Base-by-base conservation (phyloP, 352 stramenopile genomes). In the Pythium pectinolyticum region DNA sequence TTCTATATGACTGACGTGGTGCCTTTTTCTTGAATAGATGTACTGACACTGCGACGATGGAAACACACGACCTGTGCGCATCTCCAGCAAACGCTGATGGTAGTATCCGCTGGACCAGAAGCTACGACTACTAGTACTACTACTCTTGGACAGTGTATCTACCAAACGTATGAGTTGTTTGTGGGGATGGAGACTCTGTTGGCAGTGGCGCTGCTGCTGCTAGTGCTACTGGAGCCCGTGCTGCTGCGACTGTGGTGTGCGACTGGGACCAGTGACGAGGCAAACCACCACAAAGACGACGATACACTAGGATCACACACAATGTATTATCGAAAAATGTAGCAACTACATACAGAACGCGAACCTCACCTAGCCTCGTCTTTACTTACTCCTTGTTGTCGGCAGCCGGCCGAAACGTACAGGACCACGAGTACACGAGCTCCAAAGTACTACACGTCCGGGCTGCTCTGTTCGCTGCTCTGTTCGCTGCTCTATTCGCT, bases 371-470 rank as follows among this genome's bases (percentile, higher is more conserved):
- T n/a, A 57, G 31, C 17, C 49, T 27, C 1, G 41, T 12, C n/a
- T 19, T 43, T 17, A 43, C 52, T 65, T 37, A 61, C 28, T 65
- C 19, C 24, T 54, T 45, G 17, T 15, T 47, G 48, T 53, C 74
- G 74, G 60, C 82, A 91, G 55, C 78, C 78, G 56, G 81, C 84
- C 31, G 77, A 68, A 39, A 80, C 69, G 61, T 85, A 91, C 43
- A 72, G 55, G 41, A 84, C 59, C 25, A 67, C 65, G 22, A 57
- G 49, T 31, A 86, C 52, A 24, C 76, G 53, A 91, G 73, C 19
- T n/a, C 80, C 83, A 17, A 87, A 86, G 68, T 86, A 83, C 67
- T 91, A 89, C 54, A 77, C 81, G 12, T 91, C 78, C 0, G 84
- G 83, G 47, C 61, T 91, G 40, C 49, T 88, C 1, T 90, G 78